phyloP scores from a whole-genome alignment of 441 rosid genomes.

The Erodium trifolium region DNA sequence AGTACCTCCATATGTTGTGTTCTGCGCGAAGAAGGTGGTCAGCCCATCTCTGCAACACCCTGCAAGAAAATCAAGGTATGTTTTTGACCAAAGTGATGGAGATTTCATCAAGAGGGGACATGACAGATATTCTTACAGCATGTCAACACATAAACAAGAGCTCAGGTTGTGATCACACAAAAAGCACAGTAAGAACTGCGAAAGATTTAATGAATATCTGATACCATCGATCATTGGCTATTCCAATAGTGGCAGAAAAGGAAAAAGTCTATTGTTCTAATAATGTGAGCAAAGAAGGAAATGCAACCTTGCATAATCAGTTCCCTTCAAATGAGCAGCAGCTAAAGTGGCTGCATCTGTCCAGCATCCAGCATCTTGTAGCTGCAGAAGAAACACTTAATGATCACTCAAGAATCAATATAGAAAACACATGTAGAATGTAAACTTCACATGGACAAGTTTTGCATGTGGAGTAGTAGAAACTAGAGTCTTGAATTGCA shows the following conservation, averaged over 20 bases:
- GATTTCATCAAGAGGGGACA: background rate
- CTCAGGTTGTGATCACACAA: background rate
- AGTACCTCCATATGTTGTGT: constrained; percentile 89
- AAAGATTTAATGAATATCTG: background rate
- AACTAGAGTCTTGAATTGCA: no score
- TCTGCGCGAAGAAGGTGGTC: constrained; percentile 65
- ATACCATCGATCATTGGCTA: background rate
- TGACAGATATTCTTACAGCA: background rate
- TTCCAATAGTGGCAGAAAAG: background rate
- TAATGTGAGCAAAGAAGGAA: constrained; percentile 10
- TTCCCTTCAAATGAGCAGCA: constrained; percentile 86
- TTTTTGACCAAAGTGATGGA: background rate
- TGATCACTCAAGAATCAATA: constrained; percentile 6
- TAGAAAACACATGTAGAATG: background rate
- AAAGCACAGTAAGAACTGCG: no score
- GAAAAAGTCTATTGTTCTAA: background rate
- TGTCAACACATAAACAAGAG: background rate
- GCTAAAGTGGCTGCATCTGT: constrained; percentile 98
- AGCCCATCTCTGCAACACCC: constrained; percentile 95
- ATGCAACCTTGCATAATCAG: constrained; percentile 88
- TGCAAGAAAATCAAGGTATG: constrained; percentile 21
- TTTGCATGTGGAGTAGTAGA: no score
- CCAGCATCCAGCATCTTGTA: constrained; percentile 99
- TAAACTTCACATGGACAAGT: background rate
- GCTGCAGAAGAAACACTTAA: constrained; percentile 36